Evolutionary conservation across 176 grass and related monocot species (phyloP), one percentile per base, ranked within the genome.

Genomic region (Oryza glaberrima): DNA sequence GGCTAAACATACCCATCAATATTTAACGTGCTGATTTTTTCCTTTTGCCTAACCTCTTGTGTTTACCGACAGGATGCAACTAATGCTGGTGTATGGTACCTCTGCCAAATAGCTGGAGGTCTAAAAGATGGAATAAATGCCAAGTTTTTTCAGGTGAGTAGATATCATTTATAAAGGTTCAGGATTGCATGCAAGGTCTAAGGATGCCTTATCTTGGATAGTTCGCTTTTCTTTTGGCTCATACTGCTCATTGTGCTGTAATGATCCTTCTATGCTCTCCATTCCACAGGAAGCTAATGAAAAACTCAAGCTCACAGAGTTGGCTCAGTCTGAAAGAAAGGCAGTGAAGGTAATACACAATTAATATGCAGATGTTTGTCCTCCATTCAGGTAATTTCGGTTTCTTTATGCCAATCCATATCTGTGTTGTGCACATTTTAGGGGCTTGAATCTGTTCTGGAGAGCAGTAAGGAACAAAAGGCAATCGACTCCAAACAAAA

Each of bases 41-140:
- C 5, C 3, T 15, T 67, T 67, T 49, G 15, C 85, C 17, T 90
- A 65, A 90, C 63, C 65, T 68, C 75, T 56, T 83, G 8, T 82
- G 44, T 65, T 84, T 84, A 49, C 54, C 38, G 35, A 63, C 87
- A 98, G 96, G 96, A 98, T 40, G 77, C 89, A n/a, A 80, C 96
- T 85, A 93, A 95, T 89, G 91, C 89, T 47, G 96, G 96, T 73
- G 93, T 98, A 84, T 92, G 80, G 71, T 98, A 98, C 73, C 93
- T 98, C 17, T 98, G 96, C 91, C 89, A 90, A 92, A 81, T 98
- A 85, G 96, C 89, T 78, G 96, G 91, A 30, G 93, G 93, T 73
- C 85, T 92, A 72, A 98, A 95, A 82, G 91, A 95, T 82, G 96
- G 93, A 86, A 77, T 95, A 82, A 91, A 83, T 83, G 11, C 86